Conservation (phyloP, 306 rosid species). For the Acacia crassicarpa region DNA sequence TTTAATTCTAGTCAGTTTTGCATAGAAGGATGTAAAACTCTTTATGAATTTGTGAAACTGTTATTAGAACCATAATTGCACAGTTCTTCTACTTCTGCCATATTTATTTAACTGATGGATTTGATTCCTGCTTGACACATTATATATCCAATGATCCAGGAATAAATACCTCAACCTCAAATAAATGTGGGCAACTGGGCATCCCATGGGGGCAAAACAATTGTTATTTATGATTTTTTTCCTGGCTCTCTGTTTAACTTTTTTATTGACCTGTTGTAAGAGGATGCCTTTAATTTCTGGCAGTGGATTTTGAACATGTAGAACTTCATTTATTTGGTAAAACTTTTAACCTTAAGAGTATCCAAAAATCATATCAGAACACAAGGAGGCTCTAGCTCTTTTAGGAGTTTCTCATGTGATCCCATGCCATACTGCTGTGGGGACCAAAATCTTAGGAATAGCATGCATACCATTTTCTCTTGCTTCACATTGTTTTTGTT, state of each 20-base stretch:
- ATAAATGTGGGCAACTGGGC: not conserved
- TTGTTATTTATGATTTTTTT: not conserved
- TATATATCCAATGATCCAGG: not conserved
- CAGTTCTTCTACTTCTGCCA: not conserved
- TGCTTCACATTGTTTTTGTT: not conserved
- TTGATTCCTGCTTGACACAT: not conserved
- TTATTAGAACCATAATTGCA: not conserved
- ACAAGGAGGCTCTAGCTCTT: not conserved
- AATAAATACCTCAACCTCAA: not conserved
- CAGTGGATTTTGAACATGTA: not conserved
- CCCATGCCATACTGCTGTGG: not conserved
- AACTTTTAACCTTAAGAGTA: not conserved
- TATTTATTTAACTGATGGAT: not conserved
- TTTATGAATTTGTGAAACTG: constrained; percentile 1
- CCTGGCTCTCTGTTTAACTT: not conserved
- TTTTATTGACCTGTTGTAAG: not conserved
- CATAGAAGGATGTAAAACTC: constrained; percentile 3
- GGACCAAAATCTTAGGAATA: not conserved
- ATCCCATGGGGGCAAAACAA: not conserved
- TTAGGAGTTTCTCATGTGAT: not conserved
- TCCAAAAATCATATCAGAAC: not conserved
- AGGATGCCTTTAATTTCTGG: not conserved
- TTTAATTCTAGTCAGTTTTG: not conserved
- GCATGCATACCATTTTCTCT: not conserved
- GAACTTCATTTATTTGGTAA: not conserved